Evolutionary conservation across 2,329 filamentous ascomycete genomes (phyloP), one percentile per base, ranked within the genome.

Genomic region (Aspergillus piperis): DNA sequence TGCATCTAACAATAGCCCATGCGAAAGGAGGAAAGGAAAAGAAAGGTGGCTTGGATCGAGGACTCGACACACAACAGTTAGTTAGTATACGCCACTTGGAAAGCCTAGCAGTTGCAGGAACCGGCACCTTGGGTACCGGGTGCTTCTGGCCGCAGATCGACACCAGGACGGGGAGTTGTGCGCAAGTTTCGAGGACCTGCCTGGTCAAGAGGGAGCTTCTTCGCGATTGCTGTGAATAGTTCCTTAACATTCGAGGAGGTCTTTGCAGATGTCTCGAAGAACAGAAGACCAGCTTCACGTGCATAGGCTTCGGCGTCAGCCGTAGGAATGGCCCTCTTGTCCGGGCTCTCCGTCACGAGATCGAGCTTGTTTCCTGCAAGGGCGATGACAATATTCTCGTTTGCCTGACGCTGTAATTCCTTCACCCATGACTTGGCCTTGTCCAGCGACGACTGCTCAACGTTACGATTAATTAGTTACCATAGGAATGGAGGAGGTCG

Each of bases 351-450:
- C 65, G 88, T 93, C 64, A 97, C 95, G 69, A 99, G 83, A 84
- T 99, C 95, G 73, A 96, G 84, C 82, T 99, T 98, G 85, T 99
- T 99, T 65, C 95, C 95, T 56, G 94, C 95, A 47, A 99, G 88
- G 50, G 95, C 95, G 73, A 99, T 99, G 78, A 99, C 93, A 78
- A 99, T 99, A 80, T 98, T 98, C 80, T 99, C 95, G 82, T 98
- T 99, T 64, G 96, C 95, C 81, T 99, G 95, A 75, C 95, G 89
- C 80, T 99, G 95, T 58, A 99, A 88, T 77, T 99, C 95, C 82
- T 98, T 98, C 61, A 99, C 94, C 95, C 95, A 99, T 48, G 93
- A 90, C 80, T 99, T 99, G 70, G 96, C 96, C 84, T 99, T 99
- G 80, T 99, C 96, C 73, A 99, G 84, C 51, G 95, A 99, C 66